Base-by-base conservation (phyloP, 2,329 filamentous ascomycete genomes). In the Hypoxylon sp. region DNA sequence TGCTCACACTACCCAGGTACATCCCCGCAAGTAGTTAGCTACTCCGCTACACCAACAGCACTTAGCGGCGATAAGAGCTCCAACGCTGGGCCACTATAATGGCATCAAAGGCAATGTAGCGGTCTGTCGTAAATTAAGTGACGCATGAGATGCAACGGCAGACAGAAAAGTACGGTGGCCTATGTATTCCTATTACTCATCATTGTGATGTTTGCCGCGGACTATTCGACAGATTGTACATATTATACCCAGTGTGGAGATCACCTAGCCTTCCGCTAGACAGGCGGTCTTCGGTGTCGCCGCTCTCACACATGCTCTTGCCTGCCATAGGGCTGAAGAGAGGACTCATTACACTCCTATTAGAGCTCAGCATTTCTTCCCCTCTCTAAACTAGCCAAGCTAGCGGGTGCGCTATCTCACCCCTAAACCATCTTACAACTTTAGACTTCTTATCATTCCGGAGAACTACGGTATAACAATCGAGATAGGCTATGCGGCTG, bases 121-220 rank as follows among this genome's bases (percentile, higher is more conserved):
- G 70, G 70, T 72, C 70, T 72, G 50, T 63, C 28, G 63, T 71
- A 69, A 14, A 70, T 70, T 66, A 68, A 67, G 43, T 68, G 62
- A 65, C 62, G 63, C 62, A 67, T 23, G 52, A 60, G 50, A 67
- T 66, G 63, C 60, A 49, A 72, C 65, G 48, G 48, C 32, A 45
- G 46, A 65, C 28, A 59, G 34, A 25, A 25, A 55, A 53, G 43
- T 52, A 38, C 49, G 50, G 45, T 60, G 38, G 41, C 30, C 32
- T 30, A n/a, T 30, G 34, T 53, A 49, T 59, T 59, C 36, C 25
- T 53, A 66, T 66, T 66, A 66, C 52, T 49, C 53, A 66, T 53
- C 57, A 30, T 23, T 53, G 46, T 46, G 46, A 50, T 46, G 32
- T 34, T 46, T 60, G 36, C 58, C 38, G 56, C 45, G 56, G 46